Conservation (phyloP, 306 rosid species). For the Gillenia trifoliata region DNA sequence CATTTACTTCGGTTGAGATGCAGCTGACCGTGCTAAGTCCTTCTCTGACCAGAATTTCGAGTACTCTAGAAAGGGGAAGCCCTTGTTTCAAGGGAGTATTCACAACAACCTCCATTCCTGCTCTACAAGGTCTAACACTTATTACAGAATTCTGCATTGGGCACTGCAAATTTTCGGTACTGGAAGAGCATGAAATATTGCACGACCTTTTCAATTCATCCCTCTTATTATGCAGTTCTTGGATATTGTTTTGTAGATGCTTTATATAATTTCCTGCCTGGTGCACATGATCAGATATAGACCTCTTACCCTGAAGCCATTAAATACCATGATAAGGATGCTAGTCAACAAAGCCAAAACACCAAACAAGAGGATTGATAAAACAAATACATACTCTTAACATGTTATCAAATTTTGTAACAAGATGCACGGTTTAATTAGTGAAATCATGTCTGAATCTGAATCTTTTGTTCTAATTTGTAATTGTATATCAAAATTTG, state of each 20-base stretch:
- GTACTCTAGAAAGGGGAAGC: constrained; percentile 30
- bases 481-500: background rate
- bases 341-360: background rate
- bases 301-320: constrained; percentile 40
- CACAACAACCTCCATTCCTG: constrained; percentile 34
- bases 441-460: background rate
- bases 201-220: constrained; percentile 21
- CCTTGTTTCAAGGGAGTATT: constrained; percentile 24
- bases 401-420: background rate
- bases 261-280: constrained; percentile 36
- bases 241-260: constrained; percentile 23
- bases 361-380: background rate
- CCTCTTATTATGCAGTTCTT: constrained; percentile 24
- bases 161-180: background rate
- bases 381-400: background rate
- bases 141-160: background rate
- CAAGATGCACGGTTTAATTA: background rate
- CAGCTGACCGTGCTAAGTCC: constrained; percentile 33
- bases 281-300: constrained; percentile 44
- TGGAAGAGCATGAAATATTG: background rate
- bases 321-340: background rate
- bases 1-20: constrained; percentile 25
- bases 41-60: constrained; percentile 24
- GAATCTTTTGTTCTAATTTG: background rate
- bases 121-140: constrained; percentile 6